These are phyloP conservation scores for Davidsoniella eucalypti DNA, from an alignment of 2,329 filamentous ascomycete genomes.

Conservation along the genomic window DNA sequence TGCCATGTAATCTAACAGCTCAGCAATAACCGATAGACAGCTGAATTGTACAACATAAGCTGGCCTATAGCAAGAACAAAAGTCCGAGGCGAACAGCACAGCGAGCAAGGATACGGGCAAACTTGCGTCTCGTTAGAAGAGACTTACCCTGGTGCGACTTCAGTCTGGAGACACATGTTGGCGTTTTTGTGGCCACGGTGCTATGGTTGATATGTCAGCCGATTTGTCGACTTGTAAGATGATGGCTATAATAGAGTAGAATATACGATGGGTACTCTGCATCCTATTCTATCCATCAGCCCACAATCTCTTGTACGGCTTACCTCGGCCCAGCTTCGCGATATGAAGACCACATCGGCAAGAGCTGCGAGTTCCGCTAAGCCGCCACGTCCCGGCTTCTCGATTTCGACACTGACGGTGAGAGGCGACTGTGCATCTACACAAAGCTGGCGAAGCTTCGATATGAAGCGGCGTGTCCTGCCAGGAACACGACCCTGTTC, in stretches of 20 bases:
- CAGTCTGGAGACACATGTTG: conserved; percentile 28
- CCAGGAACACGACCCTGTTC: conserved; percentile 45
- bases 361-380: conserved; percentile 41
- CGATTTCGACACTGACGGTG: conserved; percentile 52
- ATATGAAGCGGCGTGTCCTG: conserved; percentile 43
- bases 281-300: conserved; percentile 19
- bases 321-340: conserved; percentile 50
- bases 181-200: conserved; percentile 22
- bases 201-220: no score
- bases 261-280: conserved; percentile 10
- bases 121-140: background rate
- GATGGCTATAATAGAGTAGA: background rate
- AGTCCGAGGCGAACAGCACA: no score
- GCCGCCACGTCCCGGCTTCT: conserved; percentile 48
- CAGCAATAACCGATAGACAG: no score
- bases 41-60: no score
- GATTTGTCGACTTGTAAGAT: no score
- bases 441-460: conserved; percentile 20
- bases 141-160: conserved; percentile 13
- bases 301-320: no score
- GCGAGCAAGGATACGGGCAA: no score
- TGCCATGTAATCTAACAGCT: background rate
- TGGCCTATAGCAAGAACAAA: no score
- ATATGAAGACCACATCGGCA: conserved; percentile 61
- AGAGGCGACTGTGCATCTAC: conserved; percentile 19